Percentiles rank a stretch among this genome's conserved stretches.
Evolutionary conservation across 345 rosid species (phyloP).

Genomic region (Bruguiera parviflora): DNA sequence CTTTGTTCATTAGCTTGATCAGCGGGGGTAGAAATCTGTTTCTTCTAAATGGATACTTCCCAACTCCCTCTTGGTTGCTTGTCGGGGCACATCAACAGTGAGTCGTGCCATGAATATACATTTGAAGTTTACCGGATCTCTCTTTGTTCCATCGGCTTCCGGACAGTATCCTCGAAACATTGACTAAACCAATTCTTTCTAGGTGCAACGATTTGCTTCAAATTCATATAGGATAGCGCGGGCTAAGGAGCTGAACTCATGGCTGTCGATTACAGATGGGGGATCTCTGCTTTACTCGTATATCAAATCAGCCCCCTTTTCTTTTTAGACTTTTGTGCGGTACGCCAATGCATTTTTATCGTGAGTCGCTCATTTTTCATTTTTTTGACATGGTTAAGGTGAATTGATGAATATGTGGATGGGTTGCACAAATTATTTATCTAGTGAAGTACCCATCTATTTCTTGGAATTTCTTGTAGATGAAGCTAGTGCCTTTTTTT

Average conservation of each 20-base stretch:
- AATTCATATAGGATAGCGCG: conserved; percentile 13
- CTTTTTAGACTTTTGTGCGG: too few species aligned
- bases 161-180: neutral
- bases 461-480: too few species aligned
- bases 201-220: conserved; percentile 12
- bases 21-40: neutral
- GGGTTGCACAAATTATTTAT: too few species aligned
- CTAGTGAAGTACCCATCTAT: too few species aligned
- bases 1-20: conserved; percentile 24
- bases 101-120: neutral
- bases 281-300: too few species aligned
- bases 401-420: too few species aligned
- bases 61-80: neutral
- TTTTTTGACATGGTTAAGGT: too few species aligned
- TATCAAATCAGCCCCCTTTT: too few species aligned
- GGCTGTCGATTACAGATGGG: too few species aligned
- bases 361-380: too few species aligned
- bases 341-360: too few species aligned
- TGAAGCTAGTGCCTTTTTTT: too few species aligned
- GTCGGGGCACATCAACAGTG: neutral
- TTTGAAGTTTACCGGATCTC: neutral
- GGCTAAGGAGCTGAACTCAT: neutral
- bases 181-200: conserved; percentile 19
- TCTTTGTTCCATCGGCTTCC: neutral
- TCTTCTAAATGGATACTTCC: neutral